A percentile compares a stretch with the other conserved stretches of the same genome.
Conservation (phyloP, 2,329 filamentous ascomycete species). For the Phyllosticta citrichinensis region DNA sequence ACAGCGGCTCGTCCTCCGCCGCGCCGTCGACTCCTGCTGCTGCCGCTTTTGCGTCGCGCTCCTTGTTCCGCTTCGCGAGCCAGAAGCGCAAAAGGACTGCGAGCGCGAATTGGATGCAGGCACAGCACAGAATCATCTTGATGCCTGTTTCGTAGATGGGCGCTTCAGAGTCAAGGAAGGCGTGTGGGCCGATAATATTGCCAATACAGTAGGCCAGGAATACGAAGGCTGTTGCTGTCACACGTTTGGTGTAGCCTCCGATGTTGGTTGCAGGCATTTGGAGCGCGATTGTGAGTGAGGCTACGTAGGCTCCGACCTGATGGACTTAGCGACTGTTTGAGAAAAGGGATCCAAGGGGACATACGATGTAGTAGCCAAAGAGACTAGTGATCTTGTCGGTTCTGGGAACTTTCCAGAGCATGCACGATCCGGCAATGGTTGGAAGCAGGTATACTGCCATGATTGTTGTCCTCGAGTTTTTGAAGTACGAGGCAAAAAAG, state of each 20-base stretch:
- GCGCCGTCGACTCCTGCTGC: background rate
- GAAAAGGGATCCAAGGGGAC: background rate
- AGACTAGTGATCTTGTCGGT: conserved; percentile 38
- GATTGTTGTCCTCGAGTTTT: conserved; percentile 41
- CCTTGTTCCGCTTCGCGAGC: conserved; percentile 30
- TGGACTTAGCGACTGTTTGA: background rate
- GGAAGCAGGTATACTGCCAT: conserved; percentile 45
- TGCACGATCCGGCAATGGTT: conserved; percentile 38
- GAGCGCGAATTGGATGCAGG: conserved; percentile 32
- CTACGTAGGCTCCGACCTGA: conserved; percentile 36
- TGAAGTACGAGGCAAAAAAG: conserved; percentile 41
- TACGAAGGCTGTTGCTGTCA: conserved; percentile 37
- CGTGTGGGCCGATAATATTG: conserved; percentile 40
- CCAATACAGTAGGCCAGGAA: conserved; percentile 38
- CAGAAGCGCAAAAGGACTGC: conserved; percentile 27
- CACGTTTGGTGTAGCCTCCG: conserved; percentile 40
- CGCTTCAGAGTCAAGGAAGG: conserved; percentile 36
- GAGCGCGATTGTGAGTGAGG: conserved; percentile 43
- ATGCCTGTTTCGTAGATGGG: conserved; percentile 44
- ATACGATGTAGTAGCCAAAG: conserved; percentile 41
- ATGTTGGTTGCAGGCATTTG: conserved; percentile 43
- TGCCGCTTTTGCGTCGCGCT: conserved; percentile 20
- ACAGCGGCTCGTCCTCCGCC: background rate
- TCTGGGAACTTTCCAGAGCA: conserved; percentile 42
- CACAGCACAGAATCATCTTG: conserved; percentile 40